Evolutionary conservation across 2,329 filamentous ascomycete species (phyloP).

Genomic region (Ambrosiella beaveri): DNA sequence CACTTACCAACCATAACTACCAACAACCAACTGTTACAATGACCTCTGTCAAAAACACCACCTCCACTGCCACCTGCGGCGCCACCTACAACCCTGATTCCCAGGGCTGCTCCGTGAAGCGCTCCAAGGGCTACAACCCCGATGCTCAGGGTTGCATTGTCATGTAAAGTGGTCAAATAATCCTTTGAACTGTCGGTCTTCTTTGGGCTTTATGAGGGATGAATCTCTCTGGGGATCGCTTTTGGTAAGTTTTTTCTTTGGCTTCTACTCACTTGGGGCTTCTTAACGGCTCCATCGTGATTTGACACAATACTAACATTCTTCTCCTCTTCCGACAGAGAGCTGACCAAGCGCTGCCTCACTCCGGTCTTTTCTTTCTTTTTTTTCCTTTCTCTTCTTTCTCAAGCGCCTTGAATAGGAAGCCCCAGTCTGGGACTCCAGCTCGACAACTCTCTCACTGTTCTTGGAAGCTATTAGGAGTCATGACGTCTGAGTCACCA

Average conservation of each 20-base stretch:
- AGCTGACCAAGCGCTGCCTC: not conserved
- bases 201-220: not conserved
- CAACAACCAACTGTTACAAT: slow-evolving; percentile 7
- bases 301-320: not conserved
- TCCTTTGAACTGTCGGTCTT: not conserved
- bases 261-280: not conserved
- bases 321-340: not conserved
- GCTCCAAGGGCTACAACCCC: not conserved
- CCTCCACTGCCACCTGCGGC: not conserved
- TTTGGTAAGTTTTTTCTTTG: not conserved
- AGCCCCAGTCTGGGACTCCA: not conserved
- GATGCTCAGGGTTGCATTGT: not conserved
- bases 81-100: not conserved
- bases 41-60: slow-evolving; percentile 7
- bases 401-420: not conserved
- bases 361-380: not conserved
- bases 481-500: not conserved
- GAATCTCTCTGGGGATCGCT: not conserved
- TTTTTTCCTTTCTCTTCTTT: not conserved
- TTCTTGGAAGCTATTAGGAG: not conserved
- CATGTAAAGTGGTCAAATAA: slow-evolving; percentile 1
- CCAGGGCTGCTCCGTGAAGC: not conserved
- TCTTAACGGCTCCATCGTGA: not conserved
- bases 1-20: not conserved
- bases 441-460: not conserved